These are phyloP conservation scores for Botrytis byssoidea DNA, from an alignment of 2,329 filamentous ascomycete genomes.

Conservation along the genomic window DNA sequence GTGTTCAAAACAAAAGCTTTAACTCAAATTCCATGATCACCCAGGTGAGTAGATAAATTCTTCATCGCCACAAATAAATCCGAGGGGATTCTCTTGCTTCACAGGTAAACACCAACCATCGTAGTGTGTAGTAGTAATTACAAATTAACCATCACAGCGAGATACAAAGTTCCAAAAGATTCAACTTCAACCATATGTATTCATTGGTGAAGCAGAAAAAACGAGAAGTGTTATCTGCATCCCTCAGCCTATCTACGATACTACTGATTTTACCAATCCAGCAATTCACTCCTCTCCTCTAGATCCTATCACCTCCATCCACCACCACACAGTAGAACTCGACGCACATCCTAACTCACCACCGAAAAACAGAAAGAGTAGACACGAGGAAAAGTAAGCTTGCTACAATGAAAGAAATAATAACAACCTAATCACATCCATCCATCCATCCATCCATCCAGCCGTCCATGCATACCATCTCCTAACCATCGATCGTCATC, in stretches of 20 bases:
- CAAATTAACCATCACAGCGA: not conserved
- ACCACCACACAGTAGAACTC: not conserved
- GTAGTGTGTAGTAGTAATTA: not conserved
- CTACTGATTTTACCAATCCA: slow-evolving; percentile 1
- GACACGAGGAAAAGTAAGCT: slow-evolving; percentile 7
- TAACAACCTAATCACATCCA: slow-evolving; percentile 10
- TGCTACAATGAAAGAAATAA: slow-evolving; percentile 22
- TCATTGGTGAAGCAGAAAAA: slow-evolving; percentile 2
- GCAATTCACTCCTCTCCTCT: slow-evolving; percentile 4
- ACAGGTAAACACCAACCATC: not conserved
- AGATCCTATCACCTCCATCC: not conserved
- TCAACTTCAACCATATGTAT: slow-evolving; percentile 14
- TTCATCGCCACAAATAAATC: not conserved
- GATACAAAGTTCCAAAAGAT: not conserved
- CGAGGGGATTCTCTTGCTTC: not conserved
- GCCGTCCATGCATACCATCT: slow-evolving; percentile 1
- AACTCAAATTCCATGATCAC: not conserved
- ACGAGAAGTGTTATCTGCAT: not conserved
- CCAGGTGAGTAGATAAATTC: no score
- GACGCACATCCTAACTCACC: not conserved
- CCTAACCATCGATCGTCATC: not conserved
- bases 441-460: not conserved
- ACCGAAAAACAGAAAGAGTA: not conserved
- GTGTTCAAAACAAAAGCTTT: rapidly evolving
- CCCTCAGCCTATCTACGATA: slow-evolving; percentile 11